A percentile compares a stretch with the other conserved stretches of the same genome.
Evolutionary conservation across 176 grass and related monocot genomes (phyloP).

Genomic region (Oryza officinalis): DNA sequence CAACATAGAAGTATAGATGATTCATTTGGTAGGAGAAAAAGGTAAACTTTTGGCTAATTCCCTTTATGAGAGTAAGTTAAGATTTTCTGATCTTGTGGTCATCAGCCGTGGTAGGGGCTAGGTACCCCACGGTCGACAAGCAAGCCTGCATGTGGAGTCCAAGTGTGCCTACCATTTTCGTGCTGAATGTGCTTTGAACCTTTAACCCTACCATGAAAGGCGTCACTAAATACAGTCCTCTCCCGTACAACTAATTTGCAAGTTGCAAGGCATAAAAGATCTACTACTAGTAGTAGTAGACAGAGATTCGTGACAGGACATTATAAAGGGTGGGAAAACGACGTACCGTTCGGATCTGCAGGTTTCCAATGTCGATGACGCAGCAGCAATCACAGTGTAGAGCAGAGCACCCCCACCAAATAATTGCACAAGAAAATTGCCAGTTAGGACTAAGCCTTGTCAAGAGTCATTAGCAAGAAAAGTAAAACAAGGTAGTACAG

Average conservation of each 20-base stretch:
- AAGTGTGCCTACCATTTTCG: not conserved
- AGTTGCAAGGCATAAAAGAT: not conserved
- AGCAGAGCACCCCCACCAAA: conserved; percentile 19
- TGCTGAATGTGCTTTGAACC: not conserved
- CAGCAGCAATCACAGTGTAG: conserved; percentile 8
- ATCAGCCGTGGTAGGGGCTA: not conserved
- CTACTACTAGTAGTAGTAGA: not conserved
- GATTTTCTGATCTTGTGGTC: not conserved
- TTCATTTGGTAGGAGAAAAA: not conserved
- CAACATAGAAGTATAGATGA: not conserved
- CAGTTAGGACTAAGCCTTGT: conserved; percentile 32
- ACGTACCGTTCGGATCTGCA: conserved; percentile 78
- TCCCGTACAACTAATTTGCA: not conserved
- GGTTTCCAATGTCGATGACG: not conserved
- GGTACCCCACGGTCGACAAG: not conserved
- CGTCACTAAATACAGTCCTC: not conserved
- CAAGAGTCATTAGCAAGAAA: conserved; percentile 15
- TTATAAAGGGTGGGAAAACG: conserved; percentile 10
- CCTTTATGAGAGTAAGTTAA: not conserved
- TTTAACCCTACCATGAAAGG: not conserved
- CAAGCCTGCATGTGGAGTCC: not conserved
- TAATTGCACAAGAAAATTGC: conserved; percentile 1
- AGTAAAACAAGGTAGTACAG: not conserved
- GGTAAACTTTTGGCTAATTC: not conserved
- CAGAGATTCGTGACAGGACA: not conserved